phyloP scores from a whole-genome alignment of 805 yeast species.

The Ogataea salicorniae region DNA sequence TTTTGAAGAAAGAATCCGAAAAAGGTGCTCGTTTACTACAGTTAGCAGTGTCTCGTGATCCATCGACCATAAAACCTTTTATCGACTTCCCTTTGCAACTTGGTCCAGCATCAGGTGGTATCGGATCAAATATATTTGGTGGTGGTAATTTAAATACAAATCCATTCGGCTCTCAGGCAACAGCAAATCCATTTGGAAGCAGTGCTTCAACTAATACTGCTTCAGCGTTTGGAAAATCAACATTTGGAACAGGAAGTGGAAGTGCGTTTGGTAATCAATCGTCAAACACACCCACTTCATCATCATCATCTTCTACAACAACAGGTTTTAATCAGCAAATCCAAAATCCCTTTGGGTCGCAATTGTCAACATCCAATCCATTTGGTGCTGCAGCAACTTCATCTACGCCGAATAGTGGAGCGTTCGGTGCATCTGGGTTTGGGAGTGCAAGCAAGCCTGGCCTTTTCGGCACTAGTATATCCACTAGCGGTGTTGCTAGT shows the following conservation, averaged over 20 bases:
- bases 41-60: slow-evolving; percentile 32
- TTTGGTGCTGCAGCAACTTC: slow-evolving; percentile 3
- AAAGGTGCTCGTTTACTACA: slow-evolving; percentile 59
- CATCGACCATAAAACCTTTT: slow-evolving; percentile 27
- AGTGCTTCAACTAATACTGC: no score
- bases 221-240: neutral
- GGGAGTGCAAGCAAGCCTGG: no score
- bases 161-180: neutral
- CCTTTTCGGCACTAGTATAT: no score
- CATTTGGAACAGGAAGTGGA: neutral
- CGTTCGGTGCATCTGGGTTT: slow-evolving; percentile 14
- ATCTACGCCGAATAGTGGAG: slow-evolving; percentile 1
- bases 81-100: slow-evolving; percentile 30
- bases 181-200: neutral
- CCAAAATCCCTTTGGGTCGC: slow-evolving; percentile 4
- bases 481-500: neutral
- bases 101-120: no score
- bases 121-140: no score
- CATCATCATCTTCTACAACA: neutral
- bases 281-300: no score
- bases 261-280: no score
- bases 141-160: no score
- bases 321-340: neutral
- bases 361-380: slow-evolving; percentile 3
- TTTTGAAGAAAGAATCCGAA: slow-evolving; percentile 35